Evolutionary conservation across 2,329 filamentous ascomycete species (phyloP).

Genomic region (Cladorrhinum sp.): DNA sequence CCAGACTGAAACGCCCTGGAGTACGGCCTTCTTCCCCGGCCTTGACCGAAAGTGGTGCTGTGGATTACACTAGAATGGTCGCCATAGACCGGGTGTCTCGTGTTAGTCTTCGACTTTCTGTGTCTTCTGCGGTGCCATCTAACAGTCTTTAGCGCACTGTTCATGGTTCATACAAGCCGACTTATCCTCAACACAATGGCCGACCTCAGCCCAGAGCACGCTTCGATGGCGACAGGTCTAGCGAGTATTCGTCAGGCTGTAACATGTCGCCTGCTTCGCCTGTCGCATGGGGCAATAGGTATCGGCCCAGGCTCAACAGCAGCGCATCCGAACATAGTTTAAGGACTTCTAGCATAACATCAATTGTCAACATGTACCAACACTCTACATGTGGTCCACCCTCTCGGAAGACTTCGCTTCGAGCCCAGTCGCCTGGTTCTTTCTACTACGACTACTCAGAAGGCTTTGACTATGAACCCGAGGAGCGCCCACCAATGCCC

Average conservation of each 20-base stretch:
- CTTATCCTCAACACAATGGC: constrained; percentile 35
- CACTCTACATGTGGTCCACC: constrained; percentile 26
- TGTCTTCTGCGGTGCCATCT: neutral
- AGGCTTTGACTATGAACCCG: constrained; percentile 40
- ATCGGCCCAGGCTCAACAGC: constrained; percentile 34
- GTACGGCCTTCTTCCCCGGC: constrained; percentile 49
- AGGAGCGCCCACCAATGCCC: constrained; percentile 3
- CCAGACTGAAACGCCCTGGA: constrained; percentile 53
- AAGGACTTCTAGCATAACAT: constrained; percentile 49
- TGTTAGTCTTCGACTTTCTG: constrained; percentile 34
- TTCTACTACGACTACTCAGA: constrained; percentile 55
- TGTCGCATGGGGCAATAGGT: constrained; percentile 33
- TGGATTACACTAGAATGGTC: constrained; percentile 51
- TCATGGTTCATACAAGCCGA: constrained; percentile 41
- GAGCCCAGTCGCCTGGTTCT: constrained; percentile 30
- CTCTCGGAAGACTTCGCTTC: constrained; percentile 20
- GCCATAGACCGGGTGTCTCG: constrained; percentile 48
- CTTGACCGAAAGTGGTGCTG: constrained; percentile 44
- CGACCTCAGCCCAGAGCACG: constrained; percentile 40
- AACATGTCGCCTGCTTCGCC: constrained; percentile 29
- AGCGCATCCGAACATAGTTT: constrained; percentile 37
- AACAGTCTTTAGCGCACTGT: constrained; percentile 40
- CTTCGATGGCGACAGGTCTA: constrained; percentile 41
- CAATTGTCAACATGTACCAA: constrained; percentile 49
- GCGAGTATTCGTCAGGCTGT: constrained; percentile 34